Percentiles rank a stretch among this genome's conserved stretches.
Conservation (phyloP, 805 yeast genomes). For the Priceomyces haplophilus region DNA sequence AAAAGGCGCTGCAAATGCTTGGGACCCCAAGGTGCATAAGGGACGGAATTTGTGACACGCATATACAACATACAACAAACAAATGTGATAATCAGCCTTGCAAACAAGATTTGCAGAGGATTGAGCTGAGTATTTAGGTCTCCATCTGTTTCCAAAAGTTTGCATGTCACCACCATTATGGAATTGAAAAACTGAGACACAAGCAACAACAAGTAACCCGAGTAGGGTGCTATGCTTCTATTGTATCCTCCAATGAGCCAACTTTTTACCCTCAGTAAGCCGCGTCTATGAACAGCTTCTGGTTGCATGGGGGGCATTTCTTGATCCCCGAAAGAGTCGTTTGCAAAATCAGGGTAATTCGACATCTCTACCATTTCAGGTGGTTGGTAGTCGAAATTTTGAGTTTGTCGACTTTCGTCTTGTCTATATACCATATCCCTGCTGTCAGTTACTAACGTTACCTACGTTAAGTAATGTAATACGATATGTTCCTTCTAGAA, state of each 20-base stretch:
- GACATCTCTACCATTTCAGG: not conserved
- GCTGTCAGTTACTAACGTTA: too few relatives aligned
- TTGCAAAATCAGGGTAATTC: not conserved
- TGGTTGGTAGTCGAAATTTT: not conserved
- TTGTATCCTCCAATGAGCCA: not conserved
- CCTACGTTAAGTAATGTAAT: too few relatives aligned
- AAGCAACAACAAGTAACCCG: slow-evolving; percentile 58
- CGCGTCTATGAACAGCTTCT: not conserved
- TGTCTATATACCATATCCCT: not conserved
- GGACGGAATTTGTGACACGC: slow-evolving; percentile 45
- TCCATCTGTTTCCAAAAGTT: slow-evolving; percentile 65
- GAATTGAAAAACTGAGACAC: slow-evolving; percentile 72
- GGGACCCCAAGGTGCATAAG: slow-evolving; percentile 71
- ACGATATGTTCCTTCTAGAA: too few relatives aligned
- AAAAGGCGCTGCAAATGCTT: slow-evolving; percentile 51
- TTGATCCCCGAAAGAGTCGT: not conserved
- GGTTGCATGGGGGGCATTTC: not conserved
- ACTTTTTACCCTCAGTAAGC: not conserved
- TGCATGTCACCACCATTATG: slow-evolving; percentile 71
- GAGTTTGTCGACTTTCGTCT: not conserved
- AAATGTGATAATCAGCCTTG: slow-evolving; percentile 73
- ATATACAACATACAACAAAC: slow-evolving; percentile 56
- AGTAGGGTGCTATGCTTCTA: slow-evolving; percentile 23
- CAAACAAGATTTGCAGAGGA: slow-evolving; percentile 75
- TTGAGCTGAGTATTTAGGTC: slow-evolving; percentile 60